Conservation (phyloP, 2,329 filamentous ascomycete species). For the Penicillium corylophilum region DNA sequence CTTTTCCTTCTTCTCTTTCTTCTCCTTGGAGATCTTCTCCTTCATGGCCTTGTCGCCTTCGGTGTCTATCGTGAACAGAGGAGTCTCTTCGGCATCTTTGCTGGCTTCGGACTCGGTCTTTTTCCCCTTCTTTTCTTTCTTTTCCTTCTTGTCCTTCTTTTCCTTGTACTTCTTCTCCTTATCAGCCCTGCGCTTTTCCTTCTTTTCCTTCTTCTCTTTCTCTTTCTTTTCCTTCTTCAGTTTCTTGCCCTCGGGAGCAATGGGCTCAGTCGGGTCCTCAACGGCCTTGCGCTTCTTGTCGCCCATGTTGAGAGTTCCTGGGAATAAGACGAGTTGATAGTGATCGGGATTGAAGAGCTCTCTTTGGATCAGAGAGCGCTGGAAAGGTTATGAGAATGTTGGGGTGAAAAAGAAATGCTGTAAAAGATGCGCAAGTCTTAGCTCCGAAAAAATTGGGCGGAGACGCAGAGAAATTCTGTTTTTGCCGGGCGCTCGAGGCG, state of each 20-base stretch:
- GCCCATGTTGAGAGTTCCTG: constrained; percentile 26
- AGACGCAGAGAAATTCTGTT: constrained; percentile 29
- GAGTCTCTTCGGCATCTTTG: neutral
- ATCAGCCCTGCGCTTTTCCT: constrained; percentile 18
- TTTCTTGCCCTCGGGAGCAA: constrained; percentile 34
- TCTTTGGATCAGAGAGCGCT: neutral
- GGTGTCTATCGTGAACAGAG: neutral
- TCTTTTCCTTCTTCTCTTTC: constrained; percentile 26
- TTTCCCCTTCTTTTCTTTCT: constrained; percentile 9
- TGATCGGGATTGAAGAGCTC: neutral
- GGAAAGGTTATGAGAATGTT: neutral
- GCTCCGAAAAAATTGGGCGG: constrained; percentile 27
- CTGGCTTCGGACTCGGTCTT: constrained; percentile 1
- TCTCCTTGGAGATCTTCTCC: constrained; percentile 22
- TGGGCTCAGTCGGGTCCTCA: constrained; percentile 25
- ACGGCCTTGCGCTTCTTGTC: constrained; percentile 42
- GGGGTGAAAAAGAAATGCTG: neutral
- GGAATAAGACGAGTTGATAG: neutral
- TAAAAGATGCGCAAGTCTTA: constrained; percentile 4
- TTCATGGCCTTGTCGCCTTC: constrained; percentile 19
- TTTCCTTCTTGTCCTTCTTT: constrained; percentile 13
- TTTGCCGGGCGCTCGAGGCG: constrained; percentile 29
- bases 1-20: constrained; percentile 24
- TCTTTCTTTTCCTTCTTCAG: constrained; percentile 32
- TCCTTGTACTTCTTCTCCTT: constrained; percentile 15